Evolutionary conservation across 371 early-diverging fungal species (phyloP).

Genomic region (Syncephalastrum racemosum): DNA sequence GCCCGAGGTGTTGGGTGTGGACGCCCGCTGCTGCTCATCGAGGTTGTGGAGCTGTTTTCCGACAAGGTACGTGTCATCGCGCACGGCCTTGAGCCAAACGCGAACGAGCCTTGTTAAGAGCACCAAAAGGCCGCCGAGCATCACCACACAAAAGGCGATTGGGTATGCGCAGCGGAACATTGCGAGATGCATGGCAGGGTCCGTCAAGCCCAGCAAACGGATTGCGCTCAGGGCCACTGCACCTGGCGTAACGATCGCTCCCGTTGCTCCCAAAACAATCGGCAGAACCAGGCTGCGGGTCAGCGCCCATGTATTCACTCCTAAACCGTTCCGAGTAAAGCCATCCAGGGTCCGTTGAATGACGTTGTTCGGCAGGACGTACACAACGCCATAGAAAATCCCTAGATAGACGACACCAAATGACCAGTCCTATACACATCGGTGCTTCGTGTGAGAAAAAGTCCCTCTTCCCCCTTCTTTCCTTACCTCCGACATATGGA

Average conservation of each 20-base stretch:
- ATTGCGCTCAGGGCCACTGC: slow-evolving; percentile 18
- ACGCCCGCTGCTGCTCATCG: slow-evolving; percentile 9
- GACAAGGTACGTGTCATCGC: slow-evolving; percentile 62
- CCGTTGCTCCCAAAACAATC: slow-evolving; percentile 17
- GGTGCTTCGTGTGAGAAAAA: neutral
- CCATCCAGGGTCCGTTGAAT: slow-evolving; percentile 31
- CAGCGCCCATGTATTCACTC: slow-evolving; percentile 24
- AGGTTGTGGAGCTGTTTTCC: slow-evolving; percentile 65
- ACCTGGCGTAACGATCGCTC: slow-evolving; percentile 24
- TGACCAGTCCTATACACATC: slow-evolving; percentile 53
- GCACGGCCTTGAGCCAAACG: slow-evolving; percentile 54
- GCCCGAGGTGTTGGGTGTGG: too few species aligned
- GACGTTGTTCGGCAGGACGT: slow-evolving; percentile 46
- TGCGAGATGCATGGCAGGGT: slow-evolving; percentile 18
- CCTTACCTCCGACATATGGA: slow-evolving; percentile 55
- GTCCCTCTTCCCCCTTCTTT: neutral
- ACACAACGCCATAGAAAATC: slow-evolving; percentile 45
- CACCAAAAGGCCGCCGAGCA: slow-evolving; percentile 8
- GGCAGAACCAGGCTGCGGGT: slow-evolving; percentile 37
- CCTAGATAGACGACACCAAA: slow-evolving; percentile 59
- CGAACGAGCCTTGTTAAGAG: slow-evolving; percentile 20
- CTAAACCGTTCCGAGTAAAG: slow-evolving; percentile 29
- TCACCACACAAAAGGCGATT: slow-evolving; percentile 17
- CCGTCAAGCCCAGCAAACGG: slow-evolving; percentile 9
- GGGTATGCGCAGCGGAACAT: slow-evolving; percentile 42